These are phyloP conservation scores for Chaetoceros muelleri DNA, from an alignment of 108 stramenopile species.

Conservation along the genomic window DNA sequence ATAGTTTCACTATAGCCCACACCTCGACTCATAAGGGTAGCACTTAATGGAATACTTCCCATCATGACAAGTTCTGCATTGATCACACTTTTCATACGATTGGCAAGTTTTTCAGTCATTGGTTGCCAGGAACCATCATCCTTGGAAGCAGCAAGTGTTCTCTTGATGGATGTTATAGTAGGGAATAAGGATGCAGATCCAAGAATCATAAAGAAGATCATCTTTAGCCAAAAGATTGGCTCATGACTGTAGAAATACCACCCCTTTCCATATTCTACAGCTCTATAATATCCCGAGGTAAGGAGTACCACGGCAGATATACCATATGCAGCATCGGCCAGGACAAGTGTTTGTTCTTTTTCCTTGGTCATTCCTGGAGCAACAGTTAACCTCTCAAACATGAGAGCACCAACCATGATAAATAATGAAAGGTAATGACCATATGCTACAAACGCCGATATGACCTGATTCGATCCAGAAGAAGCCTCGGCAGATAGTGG, in stretches of 20 bases:
- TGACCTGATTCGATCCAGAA: conserved; percentile 25
- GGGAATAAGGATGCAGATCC: conserved; percentile 5
- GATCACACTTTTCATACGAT: conserved; percentile 26
- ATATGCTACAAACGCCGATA: conserved; percentile 58
- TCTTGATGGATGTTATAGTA: conserved; percentile 6
- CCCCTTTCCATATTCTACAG: conserved; percentile 54
- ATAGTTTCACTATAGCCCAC: conserved; percentile 26
- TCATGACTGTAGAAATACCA: conserved; percentile 68
- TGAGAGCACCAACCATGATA: conserved; percentile 34
- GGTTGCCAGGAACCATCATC: conserved; percentile 1
- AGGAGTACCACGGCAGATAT: conserved; percentile 29
- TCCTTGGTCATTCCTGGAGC: conserved; percentile 49
- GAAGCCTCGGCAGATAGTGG: conserved; percentile 27
- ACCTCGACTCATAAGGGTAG: conserved; percentile 50
- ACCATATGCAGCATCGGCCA: conserved; percentile 47
- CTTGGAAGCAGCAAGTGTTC: neutral
- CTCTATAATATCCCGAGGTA: conserved; percentile 51
- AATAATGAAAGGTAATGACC: conserved; percentile 55
- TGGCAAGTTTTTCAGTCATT: conserved; percentile 26
- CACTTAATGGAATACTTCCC: conserved; percentile 33
- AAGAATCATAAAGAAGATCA: conserved; percentile 33
- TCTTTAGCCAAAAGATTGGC: conserved; percentile 78
- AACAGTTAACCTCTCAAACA: conserved; percentile 53
- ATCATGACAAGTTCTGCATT: conserved; percentile 44
- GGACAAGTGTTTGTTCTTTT: conserved; percentile 39